A percentile compares a stretch with the other conserved stretches of the same genome.
phyloP scores from a whole-genome alignment of 371 early-diverging fungal genomes.

The Apophysomyces trapeziformis region DNA sequence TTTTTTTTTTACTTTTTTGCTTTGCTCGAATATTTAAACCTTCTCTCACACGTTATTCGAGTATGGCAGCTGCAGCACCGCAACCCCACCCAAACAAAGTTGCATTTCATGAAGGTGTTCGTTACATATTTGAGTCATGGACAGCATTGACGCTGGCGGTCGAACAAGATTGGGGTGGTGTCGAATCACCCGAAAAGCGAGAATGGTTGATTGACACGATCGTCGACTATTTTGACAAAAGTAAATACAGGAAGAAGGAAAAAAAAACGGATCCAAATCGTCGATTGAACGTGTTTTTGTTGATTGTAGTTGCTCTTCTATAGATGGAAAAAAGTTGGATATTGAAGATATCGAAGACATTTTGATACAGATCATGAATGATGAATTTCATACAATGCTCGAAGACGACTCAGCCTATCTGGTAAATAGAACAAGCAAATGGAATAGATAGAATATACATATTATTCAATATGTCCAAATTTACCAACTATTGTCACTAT shows the following conservation, averaged over 20 bases:
- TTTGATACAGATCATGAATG: slow-evolving; percentile 65
- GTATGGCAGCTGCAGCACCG: slow-evolving; percentile 22
- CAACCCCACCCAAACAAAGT: slow-evolving; percentile 60
- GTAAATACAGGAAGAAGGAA: slow-evolving; percentile 39
- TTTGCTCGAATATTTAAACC: background rate
- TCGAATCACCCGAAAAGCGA: slow-evolving; percentile 72
- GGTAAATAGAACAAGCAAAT: slow-evolving; percentile 18
- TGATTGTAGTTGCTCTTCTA: background rate
- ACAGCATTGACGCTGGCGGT: slow-evolving; percentile 80
- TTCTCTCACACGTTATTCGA: background rate
- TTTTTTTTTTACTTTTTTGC: background rate
- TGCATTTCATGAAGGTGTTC: slow-evolving; percentile 66
- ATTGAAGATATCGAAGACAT: slow-evolving; percentile 68
- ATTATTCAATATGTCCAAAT: too few relatives aligned
- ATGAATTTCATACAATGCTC: slow-evolving; percentile 67
- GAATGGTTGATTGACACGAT: slow-evolving; percentile 77
- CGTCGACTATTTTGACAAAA: slow-evolving; percentile 69
- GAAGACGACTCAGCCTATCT: slow-evolving; percentile 69
- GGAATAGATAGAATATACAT: too few relatives aligned
- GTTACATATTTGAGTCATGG: slow-evolving; percentile 68
- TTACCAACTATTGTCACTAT: too few relatives aligned
- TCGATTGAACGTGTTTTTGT: background rate
- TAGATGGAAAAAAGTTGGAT: slow-evolving; percentile 67
- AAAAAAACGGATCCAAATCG: too few relatives aligned
- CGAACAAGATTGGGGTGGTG: slow-evolving; percentile 83